These are phyloP conservation scores for Candida coquimbonensis DNA, from an alignment of 805 yeast species.

Conservation along the genomic window DNA sequence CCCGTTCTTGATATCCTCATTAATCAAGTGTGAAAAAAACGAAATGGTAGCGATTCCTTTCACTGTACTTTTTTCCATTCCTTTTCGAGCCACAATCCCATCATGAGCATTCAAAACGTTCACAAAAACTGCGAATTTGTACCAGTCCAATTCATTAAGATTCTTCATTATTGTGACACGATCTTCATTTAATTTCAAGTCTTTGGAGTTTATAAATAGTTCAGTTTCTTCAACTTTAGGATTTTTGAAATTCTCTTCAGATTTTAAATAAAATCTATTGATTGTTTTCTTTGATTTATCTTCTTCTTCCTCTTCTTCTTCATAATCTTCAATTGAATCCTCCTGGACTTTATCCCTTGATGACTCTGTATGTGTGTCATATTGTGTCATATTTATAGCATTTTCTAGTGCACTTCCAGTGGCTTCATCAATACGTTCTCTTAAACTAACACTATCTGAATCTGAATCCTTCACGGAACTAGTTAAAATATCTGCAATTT, in stretches of 20 bases:
- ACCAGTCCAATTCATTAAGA: conserved; percentile 65
- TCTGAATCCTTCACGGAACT: background rate
- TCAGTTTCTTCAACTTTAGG: conserved; percentile 12
- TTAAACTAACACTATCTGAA: conserved; percentile 5
- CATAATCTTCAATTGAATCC: background rate
- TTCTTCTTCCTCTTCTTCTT: conserved; percentile 2
- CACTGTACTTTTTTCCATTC: conserved; percentile 41
- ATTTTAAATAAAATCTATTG: background rate
- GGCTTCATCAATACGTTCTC: conserved; percentile 19
- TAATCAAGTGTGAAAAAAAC: conserved; percentile 34
- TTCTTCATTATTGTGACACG: conserved; percentile 39
- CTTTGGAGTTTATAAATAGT: conserved; percentile 14
- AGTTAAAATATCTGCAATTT: background rate
- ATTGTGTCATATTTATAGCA: conserved; percentile 18
- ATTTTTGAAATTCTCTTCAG: conserved; percentile 4
- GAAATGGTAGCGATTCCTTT: conserved; percentile 45
- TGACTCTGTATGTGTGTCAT: conserved; percentile 15
- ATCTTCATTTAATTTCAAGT: conserved; percentile 30
- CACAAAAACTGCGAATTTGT: conserved; percentile 66
- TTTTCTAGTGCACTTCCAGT: conserved; percentile 21
- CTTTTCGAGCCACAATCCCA: conserved; percentile 74
- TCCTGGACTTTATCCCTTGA: conserved; percentile 1
- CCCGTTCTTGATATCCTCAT: conserved; percentile 12
- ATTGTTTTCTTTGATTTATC: background rate
- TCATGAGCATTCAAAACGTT: conserved; percentile 79